A percentile compares a stretch with the other conserved stretches of the same genome.
These are phyloP conservation scores for Fusarium nodosum DNA, from an alignment of 2,329 filamentous ascomycete genomes.

Conservation along the genomic window DNA sequence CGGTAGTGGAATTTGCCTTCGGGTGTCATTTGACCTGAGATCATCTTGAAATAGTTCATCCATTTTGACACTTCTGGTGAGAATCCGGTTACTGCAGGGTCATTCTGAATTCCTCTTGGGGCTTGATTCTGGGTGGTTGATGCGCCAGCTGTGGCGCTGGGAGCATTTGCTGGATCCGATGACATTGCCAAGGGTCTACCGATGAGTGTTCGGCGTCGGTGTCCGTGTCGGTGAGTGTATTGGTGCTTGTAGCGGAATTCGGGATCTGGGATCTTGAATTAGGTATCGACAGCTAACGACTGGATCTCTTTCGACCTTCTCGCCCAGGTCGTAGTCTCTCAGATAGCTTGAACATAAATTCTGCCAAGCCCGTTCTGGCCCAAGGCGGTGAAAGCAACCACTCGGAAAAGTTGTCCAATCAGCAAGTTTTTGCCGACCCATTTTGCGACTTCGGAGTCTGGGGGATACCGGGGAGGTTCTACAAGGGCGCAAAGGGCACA, in stretches of 20 bases:
- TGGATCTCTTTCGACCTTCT: conserved; percentile 34
- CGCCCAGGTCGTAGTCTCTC: conserved; percentile 22
- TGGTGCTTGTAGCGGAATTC: conserved; percentile 11
- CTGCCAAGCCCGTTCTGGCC: conserved; percentile 26
- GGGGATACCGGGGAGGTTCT: conserved; percentile 22
- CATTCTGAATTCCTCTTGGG: conserved; percentile 64
- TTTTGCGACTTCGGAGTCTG: conserved; percentile 39
- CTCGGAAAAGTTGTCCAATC: conserved; percentile 11
- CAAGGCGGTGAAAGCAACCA: conserved; percentile 41
- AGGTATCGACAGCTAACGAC: conserved; percentile 2
- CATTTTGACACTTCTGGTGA: conserved; percentile 74
- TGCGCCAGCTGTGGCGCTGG: conserved; percentile 33
- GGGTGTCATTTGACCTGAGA: conserved; percentile 78
- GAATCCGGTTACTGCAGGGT: conserved; percentile 73
- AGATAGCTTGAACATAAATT: conserved; percentile 28
- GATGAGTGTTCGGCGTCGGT: not conserved
- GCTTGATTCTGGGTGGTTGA: conserved; percentile 34
- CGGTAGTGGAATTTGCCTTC: conserved; percentile 83
- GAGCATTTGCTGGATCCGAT: conserved; percentile 32
- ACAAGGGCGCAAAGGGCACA: conserved; percentile 27
- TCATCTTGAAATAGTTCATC: conserved; percentile 87
- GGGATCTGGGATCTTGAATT: conserved; percentile 15
- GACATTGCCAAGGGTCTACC: conserved; percentile 35
- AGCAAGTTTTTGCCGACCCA: not conserved
- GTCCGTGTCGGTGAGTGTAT: conserved; percentile 16